Base-by-base conservation (phyloP, 2,329 filamentous ascomycete genomes). In the Echinosphaeria canescens region DNA sequence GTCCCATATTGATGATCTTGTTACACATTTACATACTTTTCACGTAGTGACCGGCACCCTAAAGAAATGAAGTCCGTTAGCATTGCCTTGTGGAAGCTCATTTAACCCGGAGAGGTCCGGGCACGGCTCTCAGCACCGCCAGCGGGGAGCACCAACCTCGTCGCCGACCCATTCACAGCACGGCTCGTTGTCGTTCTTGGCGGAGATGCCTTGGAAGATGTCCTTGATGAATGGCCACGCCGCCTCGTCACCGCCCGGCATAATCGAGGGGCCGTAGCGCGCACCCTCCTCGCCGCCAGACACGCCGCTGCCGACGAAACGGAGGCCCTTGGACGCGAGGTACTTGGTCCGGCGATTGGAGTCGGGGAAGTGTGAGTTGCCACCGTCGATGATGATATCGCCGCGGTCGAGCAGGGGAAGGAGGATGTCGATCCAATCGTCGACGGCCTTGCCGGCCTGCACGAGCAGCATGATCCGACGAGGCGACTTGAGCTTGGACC, bases 131-230 rank as follows among this genome's bases (percentile, higher is more conserved):
- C n/a, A n/a, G n/a, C n/a, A n/a, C n/a, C n/a, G n/a, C n/a, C n/a
- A n/a, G n/a, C n/a, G n/a, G n/a, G n/a, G n/a, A n/a, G n/a, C n/a
- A n/a, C n/a, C n/a, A n/a, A n/a, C n/a, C 56, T 95, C 82, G 59
- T 95, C 88, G 62, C 88, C 88, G 44, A 98, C 88, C 88, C 88
- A 98, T 59, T 98, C 88, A 51, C 88, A 98, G 73, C 88, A 98
- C 38, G 88, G 61, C 68, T 98, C 88, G 45, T 74, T 75, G 47
- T 93, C 85, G 54, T 79, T 90, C 73, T 98, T 95, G 54, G 88
- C 88, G 36, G 88, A 69, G 50, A 98, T 92, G 62, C 71, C 71
- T 64, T 98, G 88, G 68, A 98, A 91, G 48, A 98, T 79, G 46
- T 95, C 84, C 73, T 98, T 95, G 63, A 98, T 90, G 57, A 78